phyloP scores from a whole-genome alignment of 805 yeast genomes.

The Blastobotrys chiropterorum region DNA sequence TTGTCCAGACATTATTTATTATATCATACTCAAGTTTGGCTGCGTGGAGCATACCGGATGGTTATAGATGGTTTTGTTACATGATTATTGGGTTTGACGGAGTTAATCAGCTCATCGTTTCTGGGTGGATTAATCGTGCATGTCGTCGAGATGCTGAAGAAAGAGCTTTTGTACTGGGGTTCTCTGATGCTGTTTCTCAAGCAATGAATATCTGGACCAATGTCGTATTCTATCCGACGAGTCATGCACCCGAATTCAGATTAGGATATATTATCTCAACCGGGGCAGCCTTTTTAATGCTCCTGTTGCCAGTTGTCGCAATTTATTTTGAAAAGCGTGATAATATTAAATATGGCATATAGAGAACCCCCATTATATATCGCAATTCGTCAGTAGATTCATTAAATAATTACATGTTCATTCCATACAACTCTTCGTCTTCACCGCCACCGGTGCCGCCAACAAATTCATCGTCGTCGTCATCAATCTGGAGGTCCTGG shows the following conservation, averaged over 20 bases:
- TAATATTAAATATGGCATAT: conserved; percentile 13
- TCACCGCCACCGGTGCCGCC: conserved; percentile 16
- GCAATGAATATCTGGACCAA: conserved; percentile 43
- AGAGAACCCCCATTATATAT: background rate
- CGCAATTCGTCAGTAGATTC: background rate
- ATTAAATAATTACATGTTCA: background rate
- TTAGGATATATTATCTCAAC: conserved; percentile 35
- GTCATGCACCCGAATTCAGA: conserved; percentile 36
- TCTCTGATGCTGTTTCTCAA: conserved; percentile 35
- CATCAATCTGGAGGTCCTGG: conserved; percentile 38
- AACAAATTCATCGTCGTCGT: conserved; percentile 36
- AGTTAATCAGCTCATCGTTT: conserved; percentile 36
- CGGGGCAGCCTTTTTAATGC: conserved; percentile 34
- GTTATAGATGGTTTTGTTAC: conserved; percentile 37
- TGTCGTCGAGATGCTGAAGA: conserved; percentile 31
- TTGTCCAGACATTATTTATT: conserved; percentile 32
- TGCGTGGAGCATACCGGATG: conserved; percentile 38
- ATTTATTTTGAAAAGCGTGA: background rate
- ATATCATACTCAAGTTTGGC: conserved; percentile 35
- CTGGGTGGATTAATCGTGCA: conserved; percentile 38
- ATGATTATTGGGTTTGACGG: conserved; percentile 33
- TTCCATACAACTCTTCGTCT: conserved; percentile 10
- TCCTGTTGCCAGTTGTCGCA: conserved; percentile 30
- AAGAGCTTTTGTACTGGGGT: conserved; percentile 32
- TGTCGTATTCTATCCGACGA: conserved; percentile 39